phyloP scores from a whole-genome alignment of 306 rosid species.

The Trifolium dubium region DNA sequence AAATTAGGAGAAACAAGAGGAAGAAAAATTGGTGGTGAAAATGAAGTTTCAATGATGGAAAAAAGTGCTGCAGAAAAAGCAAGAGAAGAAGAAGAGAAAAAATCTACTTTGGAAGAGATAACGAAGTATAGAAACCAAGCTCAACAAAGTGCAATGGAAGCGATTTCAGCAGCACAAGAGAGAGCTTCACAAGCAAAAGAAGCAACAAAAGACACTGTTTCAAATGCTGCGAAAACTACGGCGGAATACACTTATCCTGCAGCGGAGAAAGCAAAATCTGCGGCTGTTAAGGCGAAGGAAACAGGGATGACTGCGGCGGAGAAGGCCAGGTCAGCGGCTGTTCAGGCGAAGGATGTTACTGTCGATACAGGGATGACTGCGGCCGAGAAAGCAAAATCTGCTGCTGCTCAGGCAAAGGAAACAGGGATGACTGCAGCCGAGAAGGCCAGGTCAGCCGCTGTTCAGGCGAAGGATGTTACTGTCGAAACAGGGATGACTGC shows the following conservation, averaged over 20 bases:
- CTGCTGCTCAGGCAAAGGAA: conserved; percentile 50
- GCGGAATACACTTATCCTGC: conserved; percentile 48
- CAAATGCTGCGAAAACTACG: conserved; percentile 45
- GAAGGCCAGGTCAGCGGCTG: conserved; percentile 53
- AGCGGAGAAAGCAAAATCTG: conserved; percentile 54
- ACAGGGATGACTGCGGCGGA: conserved; percentile 34
- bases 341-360: conserved; percentile 47
- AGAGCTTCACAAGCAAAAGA: conserved; percentile 50
- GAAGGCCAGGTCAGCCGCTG: not conserved
- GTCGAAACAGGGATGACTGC: not conserved
- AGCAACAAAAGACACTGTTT: not conserved
- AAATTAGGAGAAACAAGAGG: not conserved
- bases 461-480: too few relatives aligned
- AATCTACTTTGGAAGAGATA: conserved; percentile 46
- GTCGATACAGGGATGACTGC: conserved; percentile 51
- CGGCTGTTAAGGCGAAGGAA: conserved; percentile 44
- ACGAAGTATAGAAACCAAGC: conserved; percentile 46
- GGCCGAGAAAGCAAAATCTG: conserved; percentile 54
- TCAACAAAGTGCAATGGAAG: conserved; percentile 49
- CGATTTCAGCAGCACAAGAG: conserved; percentile 55
- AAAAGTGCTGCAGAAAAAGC: not conserved
- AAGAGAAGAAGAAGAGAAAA: conserved; percentile 3
- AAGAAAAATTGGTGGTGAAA: not conserved
- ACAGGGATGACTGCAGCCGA: conserved; percentile 49
- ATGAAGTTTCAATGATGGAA: not conserved